phyloP scores from a whole-genome alignment of 306 rosid species.

The Gynostemma pentaphyllum region DNA sequence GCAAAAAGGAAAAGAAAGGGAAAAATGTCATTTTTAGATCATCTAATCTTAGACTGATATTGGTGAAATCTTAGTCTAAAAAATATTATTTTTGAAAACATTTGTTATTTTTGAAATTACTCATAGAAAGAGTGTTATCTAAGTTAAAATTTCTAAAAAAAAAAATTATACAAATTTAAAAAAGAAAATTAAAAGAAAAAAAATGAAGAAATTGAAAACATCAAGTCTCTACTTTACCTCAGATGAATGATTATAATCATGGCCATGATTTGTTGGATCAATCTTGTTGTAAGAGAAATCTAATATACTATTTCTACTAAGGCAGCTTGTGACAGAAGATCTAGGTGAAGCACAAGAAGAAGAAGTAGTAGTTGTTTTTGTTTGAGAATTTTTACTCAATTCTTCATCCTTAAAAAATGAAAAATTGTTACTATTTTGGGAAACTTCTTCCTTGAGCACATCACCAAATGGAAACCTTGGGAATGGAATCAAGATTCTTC shows the following conservation, averaged over 20 bases:
- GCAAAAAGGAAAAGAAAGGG: background rate
- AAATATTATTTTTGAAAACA: no score
- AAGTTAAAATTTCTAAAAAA: no score
- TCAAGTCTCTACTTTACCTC: background rate
- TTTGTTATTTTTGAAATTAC: no score
- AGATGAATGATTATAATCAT: slow-evolving; percentile 1
- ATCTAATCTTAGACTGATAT: no score
- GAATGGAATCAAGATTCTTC: slow-evolving; percentile 3
- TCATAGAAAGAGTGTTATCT: no score
- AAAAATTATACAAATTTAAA: no score
- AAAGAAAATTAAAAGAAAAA: background rate
- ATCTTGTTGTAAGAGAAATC: slow-evolving; percentile 6
- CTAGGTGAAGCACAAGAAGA: slow-evolving; percentile 2
- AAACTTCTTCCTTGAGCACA: background rate
- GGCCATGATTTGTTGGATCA: background rate
- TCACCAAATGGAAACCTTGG: slow-evolving; percentile 6
- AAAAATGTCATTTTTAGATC: no score
- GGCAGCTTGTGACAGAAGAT: background rate
- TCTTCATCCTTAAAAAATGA: background rate
- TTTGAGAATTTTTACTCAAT: background rate
- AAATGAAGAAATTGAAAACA: background rate
- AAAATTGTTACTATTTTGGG: background rate
- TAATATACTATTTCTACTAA: background rate
- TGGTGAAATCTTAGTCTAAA: no score
- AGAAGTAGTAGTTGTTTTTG: background rate